phyloP scores from a whole-genome alignment of 1,284 basidiomycete genomes.

The Malassezia caprae region DNA sequence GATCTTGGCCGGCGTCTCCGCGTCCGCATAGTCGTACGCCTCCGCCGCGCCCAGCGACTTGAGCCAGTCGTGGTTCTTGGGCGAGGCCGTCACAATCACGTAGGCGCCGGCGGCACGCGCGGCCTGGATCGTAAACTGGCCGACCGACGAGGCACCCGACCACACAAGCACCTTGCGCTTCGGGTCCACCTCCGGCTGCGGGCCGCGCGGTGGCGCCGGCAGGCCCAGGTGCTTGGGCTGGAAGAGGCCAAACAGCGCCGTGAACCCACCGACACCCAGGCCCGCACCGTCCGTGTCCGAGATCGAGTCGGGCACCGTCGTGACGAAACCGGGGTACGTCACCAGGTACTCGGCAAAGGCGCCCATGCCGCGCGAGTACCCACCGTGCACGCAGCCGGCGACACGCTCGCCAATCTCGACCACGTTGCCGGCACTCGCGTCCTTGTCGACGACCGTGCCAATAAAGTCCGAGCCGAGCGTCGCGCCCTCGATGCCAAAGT shows the following conservation, averaged over 20 bases:
- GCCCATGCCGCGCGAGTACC: slow-evolving; percentile 43
- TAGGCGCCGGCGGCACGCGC: slow-evolving; percentile 52
- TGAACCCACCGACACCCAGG: slow-evolving; percentile 35
- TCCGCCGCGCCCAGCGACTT: slow-evolving; percentile 37
- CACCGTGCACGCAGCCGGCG: slow-evolving; percentile 52
- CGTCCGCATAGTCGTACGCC: slow-evolving; percentile 53
- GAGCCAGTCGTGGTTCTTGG: slow-evolving; percentile 37
- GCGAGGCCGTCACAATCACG: slow-evolving; percentile 51
- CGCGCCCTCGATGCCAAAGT: slow-evolving; percentile 43
- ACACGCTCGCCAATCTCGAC: slow-evolving; percentile 57
- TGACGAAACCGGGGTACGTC: slow-evolving; percentile 26
- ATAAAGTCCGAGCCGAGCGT: slow-evolving; percentile 57
- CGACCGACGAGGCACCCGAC: slow-evolving; percentile 54
- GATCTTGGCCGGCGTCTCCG: slow-evolving; percentile 32
- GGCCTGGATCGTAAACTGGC: slow-evolving; percentile 51
- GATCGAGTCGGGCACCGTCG: slow-evolving; percentile 30
- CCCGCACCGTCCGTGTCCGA: slow-evolving; percentile 22
- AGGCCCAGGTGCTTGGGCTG: slow-evolving; percentile 20
- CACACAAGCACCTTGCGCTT: slow-evolving; percentile 51
- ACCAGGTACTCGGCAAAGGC: slow-evolving; percentile 48
- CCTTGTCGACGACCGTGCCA: slow-evolving; percentile 56
- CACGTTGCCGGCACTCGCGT: slow-evolving; percentile 21
- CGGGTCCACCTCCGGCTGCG: slow-evolving; percentile 18
- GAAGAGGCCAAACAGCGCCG: slow-evolving; percentile 22
- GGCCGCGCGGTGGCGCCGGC: slow-evolving; percentile 15